A percentile compares a stretch with the other conserved stretches of the same genome.
Conservation (phyloP, 257 asterid genomes). For the Knoxia roxburghii region DNA sequence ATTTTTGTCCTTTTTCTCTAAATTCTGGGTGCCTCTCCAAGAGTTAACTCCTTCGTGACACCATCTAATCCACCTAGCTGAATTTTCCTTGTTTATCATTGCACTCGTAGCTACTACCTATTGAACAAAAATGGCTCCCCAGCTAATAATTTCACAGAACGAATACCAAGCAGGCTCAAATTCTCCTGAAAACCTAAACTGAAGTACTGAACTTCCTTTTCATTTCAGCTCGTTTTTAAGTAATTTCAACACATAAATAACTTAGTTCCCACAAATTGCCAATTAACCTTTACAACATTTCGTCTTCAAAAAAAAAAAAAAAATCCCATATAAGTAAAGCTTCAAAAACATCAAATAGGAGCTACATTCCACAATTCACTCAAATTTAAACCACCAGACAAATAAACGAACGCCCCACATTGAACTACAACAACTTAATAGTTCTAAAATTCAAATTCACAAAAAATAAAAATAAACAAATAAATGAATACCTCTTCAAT, state of each 20-base stretch:
- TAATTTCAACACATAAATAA: background rate
- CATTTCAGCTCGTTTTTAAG: conserved; percentile 9
- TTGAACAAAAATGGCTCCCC: background rate
- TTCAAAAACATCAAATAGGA: background rate
- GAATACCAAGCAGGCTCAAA: background rate
- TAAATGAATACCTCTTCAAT: background rate
- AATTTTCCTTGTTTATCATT: background rate
- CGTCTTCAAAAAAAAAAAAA: background rate
- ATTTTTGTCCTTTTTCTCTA: too few species aligned
- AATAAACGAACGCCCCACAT: background rate
- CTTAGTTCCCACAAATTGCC: background rate
- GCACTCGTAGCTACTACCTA: background rate
- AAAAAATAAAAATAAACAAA: too few species aligned
- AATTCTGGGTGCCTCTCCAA: background rate
- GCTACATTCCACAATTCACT: background rate
- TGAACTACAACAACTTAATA: background rate
- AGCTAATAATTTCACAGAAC: background rate
- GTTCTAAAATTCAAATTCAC: background rate
- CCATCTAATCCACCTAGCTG: background rate
- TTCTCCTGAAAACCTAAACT: background rate
- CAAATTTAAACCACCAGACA: background rate
- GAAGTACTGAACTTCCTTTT: background rate
- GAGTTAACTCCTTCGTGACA: background rate
- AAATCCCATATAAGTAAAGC: background rate
- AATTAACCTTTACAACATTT: background rate